Conservation (phyloP, 305 asterid species). For the Salvia sclarea region DNA sequence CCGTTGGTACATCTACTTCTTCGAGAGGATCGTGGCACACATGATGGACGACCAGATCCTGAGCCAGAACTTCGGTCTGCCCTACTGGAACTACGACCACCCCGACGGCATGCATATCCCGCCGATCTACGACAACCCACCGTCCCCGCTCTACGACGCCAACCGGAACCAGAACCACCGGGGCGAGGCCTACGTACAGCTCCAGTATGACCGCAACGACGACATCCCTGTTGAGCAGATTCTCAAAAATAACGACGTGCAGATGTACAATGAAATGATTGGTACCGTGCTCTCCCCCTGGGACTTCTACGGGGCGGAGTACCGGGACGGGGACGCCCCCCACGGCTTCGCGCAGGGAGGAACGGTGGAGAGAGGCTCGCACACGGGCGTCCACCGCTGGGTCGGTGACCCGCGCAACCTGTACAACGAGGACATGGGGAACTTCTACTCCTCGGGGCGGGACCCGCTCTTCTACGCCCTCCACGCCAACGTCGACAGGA, state of each 20-base stretch:
- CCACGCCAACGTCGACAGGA: constrained; percentile 49
- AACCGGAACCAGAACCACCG: constrained; percentile 25
- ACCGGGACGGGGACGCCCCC: constrained; percentile 24
- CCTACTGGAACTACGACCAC: constrained; percentile 56
- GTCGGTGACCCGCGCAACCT: constrained; percentile 36
- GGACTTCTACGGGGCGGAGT: no score
- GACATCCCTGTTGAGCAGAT: no score
- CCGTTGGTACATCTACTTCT: constrained; percentile 47
- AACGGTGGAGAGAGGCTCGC: constrained; percentile 36
- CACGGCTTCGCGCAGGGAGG: constrained; percentile 23
- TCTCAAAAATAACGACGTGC: no score
- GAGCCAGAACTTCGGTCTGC: constrained; percentile 46
- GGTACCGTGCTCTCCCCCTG: no score
- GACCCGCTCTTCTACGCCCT: constrained; percentile 45
- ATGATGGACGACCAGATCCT: constrained; percentile 43
- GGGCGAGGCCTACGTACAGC: neutral
- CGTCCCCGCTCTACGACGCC: constrained; percentile 34
- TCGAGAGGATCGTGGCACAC: constrained; percentile 41
- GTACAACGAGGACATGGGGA: constrained; percentile 43
- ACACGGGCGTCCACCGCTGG: constrained; percentile 39
- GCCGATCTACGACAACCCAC: constrained; percentile 22
- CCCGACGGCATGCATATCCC: constrained; percentile 54
- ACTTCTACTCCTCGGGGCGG: constrained; percentile 58
- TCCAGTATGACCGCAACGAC: no score
- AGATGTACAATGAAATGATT: no score